These are phyloP conservation scores for Stagonosporopsis cucurbitacearum DNA, from an alignment of 2,329 filamentous ascomycete species.

Conservation along the genomic window DNA sequence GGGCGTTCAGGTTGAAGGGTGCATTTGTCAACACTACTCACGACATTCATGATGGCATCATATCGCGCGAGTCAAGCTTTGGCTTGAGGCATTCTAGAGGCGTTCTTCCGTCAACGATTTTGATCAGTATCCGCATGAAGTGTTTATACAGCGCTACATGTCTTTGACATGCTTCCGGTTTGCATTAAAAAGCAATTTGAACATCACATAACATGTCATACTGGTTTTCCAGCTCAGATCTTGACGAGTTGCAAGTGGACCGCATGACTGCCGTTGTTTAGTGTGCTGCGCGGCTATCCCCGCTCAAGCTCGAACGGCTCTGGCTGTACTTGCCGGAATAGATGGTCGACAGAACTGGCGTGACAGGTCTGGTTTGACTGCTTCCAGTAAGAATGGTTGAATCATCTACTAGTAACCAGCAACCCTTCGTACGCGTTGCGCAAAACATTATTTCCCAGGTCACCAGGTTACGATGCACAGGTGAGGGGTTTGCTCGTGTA, in stretches of 20 bases:
- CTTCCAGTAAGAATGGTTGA: neutral
- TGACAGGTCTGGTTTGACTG: neutral
- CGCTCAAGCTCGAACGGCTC: neutral
- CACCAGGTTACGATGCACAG: constrained; percentile 1
- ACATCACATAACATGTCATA: constrained; percentile 1
- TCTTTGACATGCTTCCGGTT: constrained; percentile 2
- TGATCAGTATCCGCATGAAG: neutral
- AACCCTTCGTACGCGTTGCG: neutral
- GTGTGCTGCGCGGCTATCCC: neutral
- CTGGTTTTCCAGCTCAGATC: neutral
- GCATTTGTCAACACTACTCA: constrained; percentile 1
- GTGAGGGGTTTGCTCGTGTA: constrained; percentile 12
- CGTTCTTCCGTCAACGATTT: constrained; percentile 4
- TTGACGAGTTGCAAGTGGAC: neutral
- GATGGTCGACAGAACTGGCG: neutral
- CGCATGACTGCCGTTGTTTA: neutral
- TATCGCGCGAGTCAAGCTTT: constrained; percentile 5
- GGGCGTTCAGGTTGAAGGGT: constrained; percentile 6
- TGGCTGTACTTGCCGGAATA: neutral
- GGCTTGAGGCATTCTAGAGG: constrained; percentile 12
- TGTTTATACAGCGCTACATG: constrained; percentile 9
- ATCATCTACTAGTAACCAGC: constrained; percentile 8
- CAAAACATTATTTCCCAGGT: neutral
- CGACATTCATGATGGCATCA: constrained; percentile 11
- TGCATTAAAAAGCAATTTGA: constrained; percentile 16